A percentile compares a stretch with the other conserved stretches of the same genome.
These are phyloP conservation scores for Volvox carteri DNA, from an alignment of 163 green algal genomes.

Conservation along the genomic window DNA sequence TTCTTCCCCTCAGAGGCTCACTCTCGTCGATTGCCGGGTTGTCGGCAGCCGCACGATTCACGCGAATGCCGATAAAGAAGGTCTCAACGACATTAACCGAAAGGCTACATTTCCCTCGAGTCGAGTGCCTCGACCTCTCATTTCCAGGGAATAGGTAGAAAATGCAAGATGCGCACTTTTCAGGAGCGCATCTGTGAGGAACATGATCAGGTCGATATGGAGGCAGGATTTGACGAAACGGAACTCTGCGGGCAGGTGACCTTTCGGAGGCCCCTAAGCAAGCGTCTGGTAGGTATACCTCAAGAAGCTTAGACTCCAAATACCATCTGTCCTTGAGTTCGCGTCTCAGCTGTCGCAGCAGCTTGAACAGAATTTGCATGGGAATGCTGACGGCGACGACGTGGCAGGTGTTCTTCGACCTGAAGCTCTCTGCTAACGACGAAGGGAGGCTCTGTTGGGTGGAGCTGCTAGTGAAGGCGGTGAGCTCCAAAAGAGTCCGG, in stretches of 20 bases:
- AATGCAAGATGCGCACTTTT: too few relatives aligned
- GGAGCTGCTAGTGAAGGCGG: constrained; percentile 26
- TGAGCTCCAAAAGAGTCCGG: background rate
- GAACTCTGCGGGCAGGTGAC: background rate
- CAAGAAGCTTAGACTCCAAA: background rate
- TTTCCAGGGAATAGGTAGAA: too few relatives aligned
- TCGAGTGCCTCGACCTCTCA: too few relatives aligned
- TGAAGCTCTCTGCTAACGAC: background rate
- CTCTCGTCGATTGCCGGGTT: too few relatives aligned
- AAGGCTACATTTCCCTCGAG: too few relatives aligned
- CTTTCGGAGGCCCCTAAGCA: constrained; percentile 5
- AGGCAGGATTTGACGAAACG: background rate
- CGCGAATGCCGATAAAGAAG: too few relatives aligned
- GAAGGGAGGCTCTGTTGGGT: background rate
- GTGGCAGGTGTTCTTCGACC: constrained; percentile 11
- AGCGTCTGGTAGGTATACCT: background rate
- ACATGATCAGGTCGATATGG: too few relatives aligned
- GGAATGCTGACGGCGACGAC: background rate
- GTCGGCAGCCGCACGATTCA: too few relatives aligned
- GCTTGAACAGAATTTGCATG: background rate
- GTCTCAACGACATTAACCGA: too few relatives aligned
- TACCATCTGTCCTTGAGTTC: background rate
- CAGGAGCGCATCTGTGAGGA: too few relatives aligned
- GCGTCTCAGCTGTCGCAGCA: background rate
- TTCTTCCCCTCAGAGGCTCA: too few relatives aligned